A percentile compares a stretch with the other conserved stretches of the same genome.
Evolutionary conservation across 1,284 basidiomycete species (phyloP).

Genomic region (Kalmanozyma brasiliensis): DNA sequence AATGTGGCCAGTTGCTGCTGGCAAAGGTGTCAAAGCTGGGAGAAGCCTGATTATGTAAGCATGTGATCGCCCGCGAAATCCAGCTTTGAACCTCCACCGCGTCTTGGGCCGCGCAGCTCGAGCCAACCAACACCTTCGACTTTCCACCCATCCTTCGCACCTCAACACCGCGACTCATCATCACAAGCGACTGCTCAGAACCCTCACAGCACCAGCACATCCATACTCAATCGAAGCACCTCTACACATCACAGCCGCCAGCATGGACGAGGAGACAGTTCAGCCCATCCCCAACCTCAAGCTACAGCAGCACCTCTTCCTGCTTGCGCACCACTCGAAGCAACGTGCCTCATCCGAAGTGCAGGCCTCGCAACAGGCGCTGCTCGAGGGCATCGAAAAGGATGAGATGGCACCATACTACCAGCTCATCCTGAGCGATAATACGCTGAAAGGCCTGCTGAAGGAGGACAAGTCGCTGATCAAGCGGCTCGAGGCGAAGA

Average conservation of each 20-base stretch:
- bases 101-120: conserved; percentile 42
- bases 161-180: not conserved
- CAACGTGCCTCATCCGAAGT: conserved; percentile 16
- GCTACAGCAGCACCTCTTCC: conserved; percentile 65
- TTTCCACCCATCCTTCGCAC: conserved; percentile 2
- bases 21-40: not conserved
- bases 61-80: conserved; percentile 30
- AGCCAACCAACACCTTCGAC: conserved; percentile 35
- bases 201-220: not conserved
- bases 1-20: too few relatives aligned
- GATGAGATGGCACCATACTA: conserved; percentile 72
- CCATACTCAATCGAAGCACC: not conserved
- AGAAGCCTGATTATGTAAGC: conserved; percentile 25
- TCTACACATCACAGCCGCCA: conserved; percentile 6
- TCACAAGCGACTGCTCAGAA: not conserved
- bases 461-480: conserved; percentile 74
- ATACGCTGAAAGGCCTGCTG: conserved; percentile 64
- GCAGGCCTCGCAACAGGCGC: conserved; percentile 74
- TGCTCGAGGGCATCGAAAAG: conserved; percentile 82
- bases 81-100: conserved; percentile 50
- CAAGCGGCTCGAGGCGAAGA: conserved; percentile 78
- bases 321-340: conserved; percentile 53
- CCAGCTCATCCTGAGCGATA: conserved; percentile 53
- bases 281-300: conserved; percentile 64
- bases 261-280: conserved; percentile 63